Conservation (phyloP, 2,329 filamentous ascomycete genomes). For the Metarhizium album region DNA sequence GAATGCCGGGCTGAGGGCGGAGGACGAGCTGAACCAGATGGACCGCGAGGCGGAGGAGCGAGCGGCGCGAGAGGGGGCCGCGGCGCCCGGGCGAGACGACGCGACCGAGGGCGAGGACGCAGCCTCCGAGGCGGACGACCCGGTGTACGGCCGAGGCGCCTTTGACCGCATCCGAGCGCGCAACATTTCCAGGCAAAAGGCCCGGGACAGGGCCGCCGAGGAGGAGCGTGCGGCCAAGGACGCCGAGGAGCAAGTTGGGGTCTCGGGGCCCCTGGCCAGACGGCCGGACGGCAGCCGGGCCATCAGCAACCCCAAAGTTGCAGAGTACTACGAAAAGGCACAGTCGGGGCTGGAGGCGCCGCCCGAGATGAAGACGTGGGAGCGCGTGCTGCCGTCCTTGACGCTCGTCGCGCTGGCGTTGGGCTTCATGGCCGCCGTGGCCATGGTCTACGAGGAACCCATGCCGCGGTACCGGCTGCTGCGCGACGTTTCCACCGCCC, state of each 20-base stretch:
- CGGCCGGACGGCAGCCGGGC: constrained; percentile 25
- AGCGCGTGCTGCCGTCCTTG: constrained; percentile 45
- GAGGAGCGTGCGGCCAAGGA: constrained; percentile 30
- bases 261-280: constrained; percentile 31
- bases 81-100: constrained; percentile 14
- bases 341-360: constrained; percentile 40
- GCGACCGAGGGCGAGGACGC: constrained; percentile 12
- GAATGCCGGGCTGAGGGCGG: constrained; percentile 50
- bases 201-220: constrained; percentile 32
- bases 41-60: constrained; percentile 27
- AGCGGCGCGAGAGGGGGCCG: constrained; percentile 12
- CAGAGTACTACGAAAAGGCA: constrained; percentile 32
- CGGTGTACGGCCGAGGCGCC: constrained; percentile 46
- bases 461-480: constrained; percentile 41
- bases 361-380: constrained; percentile 37
- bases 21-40: constrained; percentile 48
- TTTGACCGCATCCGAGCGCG: constrained; percentile 46
- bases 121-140: constrained; percentile 29
- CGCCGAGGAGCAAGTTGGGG: constrained; percentile 24
- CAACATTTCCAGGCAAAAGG: constrained; percentile 39
- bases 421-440: constrained; percentile 30
- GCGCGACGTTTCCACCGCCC: constrained; percentile 49
- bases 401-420: constrained; percentile 35
- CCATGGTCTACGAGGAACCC: constrained; percentile 43
- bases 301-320: constrained; percentile 27